Percentiles rank a stretch among this genome's conserved stretches.
Conservation (phyloP, 1,284 basidiomycete species). For the Meripilus lineatus region DNA sequence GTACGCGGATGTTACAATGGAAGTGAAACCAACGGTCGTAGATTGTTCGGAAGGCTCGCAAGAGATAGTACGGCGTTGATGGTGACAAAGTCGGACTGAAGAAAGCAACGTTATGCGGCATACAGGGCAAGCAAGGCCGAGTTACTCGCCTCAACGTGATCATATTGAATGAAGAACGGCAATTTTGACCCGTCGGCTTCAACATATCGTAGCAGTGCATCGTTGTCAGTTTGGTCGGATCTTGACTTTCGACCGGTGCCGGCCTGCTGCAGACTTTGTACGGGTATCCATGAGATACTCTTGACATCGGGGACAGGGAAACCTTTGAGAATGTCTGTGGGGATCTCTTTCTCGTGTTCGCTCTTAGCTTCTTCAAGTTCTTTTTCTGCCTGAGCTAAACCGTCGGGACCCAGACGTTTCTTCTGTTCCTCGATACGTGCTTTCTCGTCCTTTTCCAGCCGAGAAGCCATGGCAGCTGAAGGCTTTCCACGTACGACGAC, state of each 20-base stretch:
- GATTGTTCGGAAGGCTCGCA: conserved; percentile 60
- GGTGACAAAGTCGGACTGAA: conserved; percentile 86
- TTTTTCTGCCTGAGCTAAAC: conserved; percentile 68
- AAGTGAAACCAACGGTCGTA: conserved; percentile 63
- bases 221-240: conserved; percentile 16
- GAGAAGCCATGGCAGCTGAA: conserved; percentile 79
- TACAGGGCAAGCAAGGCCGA: neutral
- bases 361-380: conserved; percentile 81
- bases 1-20: conserved; percentile 2
- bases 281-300: conserved; percentile 93
- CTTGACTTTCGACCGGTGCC: conserved; percentile 33
- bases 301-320: conserved; percentile 89
- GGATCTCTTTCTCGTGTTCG: conserved; percentile 84
- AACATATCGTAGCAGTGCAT: conserved; percentile 60
- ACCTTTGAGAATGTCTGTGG: conserved; percentile 70
- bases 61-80: conserved; percentile 80
- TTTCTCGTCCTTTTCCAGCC: conserved; percentile 82
- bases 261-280: conserved; percentile 73
- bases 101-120: too few species aligned
- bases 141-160: conserved; percentile 73
- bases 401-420: conserved; percentile 71
- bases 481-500: conserved; percentile 84
- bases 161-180: conserved; percentile 92
- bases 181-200: conserved; percentile 63
- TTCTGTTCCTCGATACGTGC: conserved; percentile 71